Base-by-base conservation (phyloP, 2,329 filamentous ascomycete species). In the Cercospora brassicicola region DNA sequence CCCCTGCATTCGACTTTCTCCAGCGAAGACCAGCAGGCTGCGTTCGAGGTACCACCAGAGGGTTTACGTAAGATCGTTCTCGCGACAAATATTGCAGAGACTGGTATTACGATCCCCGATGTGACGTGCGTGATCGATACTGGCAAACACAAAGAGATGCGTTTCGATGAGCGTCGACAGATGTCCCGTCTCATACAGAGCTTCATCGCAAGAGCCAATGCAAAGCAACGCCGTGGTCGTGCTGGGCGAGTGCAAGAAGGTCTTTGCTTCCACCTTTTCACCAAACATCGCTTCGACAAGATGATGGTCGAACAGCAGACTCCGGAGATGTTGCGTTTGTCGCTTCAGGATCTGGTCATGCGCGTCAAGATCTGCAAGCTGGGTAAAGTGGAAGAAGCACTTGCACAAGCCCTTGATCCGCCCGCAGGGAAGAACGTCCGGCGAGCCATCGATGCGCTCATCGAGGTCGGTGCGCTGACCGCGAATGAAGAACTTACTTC, bases 81-180 rank as follows among this genome's bases (percentile, higher is more conserved):
- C 64, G 94, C 95, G 1, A 99, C 95, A 13, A 99, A 99, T 77
- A 99, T 99, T 78, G 95, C 95, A 4, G 95, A 99, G 79, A 99
- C 95, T 0, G 95, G 95, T 82, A 97, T 99, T 76, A 99, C 95
- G 0, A 99, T 99, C 72, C 95, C 95, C 0, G 95, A 99, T 77
- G 92, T 99, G 31, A 98, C 95, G 0, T 97, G 94, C 74, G 95
- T 99, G 56, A 91, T 99, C 67, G 95, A 99, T 79, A 94, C 93
- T 0, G 95, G 95, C 66, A 98, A 97, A 79, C 94, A 98, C 80
- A 93, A 96, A 72, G 94, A 97, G 79, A 97, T 97, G 94, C 84
- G 94, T 30, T 98, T 96, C 74, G 94, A 99, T 76, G 95, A 99
- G 81, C 88, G 92, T 65, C 87, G 93, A 66, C 95, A 99, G 76